These are phyloP conservation scores for Colletotrichum theobromicola DNA, from an alignment of 2,329 filamentous ascomycete genomes.

Conservation along the genomic window DNA sequence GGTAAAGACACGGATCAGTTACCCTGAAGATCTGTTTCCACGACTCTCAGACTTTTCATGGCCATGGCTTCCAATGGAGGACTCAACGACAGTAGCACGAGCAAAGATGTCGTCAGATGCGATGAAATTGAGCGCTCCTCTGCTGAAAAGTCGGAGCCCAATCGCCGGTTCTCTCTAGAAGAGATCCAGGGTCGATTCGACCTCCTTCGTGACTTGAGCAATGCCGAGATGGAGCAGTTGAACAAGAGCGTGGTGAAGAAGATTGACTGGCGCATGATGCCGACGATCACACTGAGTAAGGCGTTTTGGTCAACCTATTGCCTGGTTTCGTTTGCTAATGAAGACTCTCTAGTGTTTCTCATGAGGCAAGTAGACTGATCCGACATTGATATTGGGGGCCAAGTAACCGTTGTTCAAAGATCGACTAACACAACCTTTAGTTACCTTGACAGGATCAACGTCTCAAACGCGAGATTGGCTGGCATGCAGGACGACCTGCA, in stretches of 20 bases:
- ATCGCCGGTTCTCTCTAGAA: not conserved
- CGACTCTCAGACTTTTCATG: not conserved
- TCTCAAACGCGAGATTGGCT: constrained; percentile 45
- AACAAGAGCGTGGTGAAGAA: constrained; percentile 33
- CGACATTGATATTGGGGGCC: rapidly evolving
- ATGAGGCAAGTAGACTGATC: constrained; percentile 25
- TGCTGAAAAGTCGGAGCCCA: not conserved
- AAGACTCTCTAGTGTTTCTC: constrained; percentile 23
- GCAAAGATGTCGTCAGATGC: not conserved
- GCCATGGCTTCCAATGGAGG: not conserved
- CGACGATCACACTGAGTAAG: constrained; percentile 26
- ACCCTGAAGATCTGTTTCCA: too few species aligned
- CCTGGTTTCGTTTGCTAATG: too few species aligned
- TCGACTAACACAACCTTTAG: constrained; percentile 29
- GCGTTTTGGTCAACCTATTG: not conserved
- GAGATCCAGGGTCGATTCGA: constrained; percentile 30
- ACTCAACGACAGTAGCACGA: not conserved
- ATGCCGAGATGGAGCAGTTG: constrained; percentile 26
- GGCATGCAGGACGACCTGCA: constrained; percentile 37
- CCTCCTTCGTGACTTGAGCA: constrained; percentile 24
- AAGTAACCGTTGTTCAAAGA: rapidly evolving
- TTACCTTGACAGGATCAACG: constrained; percentile 55
- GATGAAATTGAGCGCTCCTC: constrained; percentile 1
- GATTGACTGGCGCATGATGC: constrained; percentile 36
- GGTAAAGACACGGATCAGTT: not conserved